Evolutionary conservation across 139 green algal species (phyloP).

Genomic region (Chloropicon primus): DNA sequence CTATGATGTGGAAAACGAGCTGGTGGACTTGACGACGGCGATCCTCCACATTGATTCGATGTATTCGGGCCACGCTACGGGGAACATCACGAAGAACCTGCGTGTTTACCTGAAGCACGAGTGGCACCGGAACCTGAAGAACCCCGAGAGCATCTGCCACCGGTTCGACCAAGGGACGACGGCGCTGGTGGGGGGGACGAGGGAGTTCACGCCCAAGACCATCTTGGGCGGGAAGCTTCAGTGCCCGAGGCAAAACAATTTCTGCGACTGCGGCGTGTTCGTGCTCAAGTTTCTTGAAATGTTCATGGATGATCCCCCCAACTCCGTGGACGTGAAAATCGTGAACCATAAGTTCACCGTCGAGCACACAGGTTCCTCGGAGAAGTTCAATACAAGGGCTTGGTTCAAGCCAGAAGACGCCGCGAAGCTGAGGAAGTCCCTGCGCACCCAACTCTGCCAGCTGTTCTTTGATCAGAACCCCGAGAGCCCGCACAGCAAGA

Average conservation of each 20-base stretch:
- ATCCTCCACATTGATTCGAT: conserved; percentile 27
- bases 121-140: conserved; percentile 32
- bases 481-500: background rate
- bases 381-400: conserved; percentile 27
- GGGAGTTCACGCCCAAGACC: too few species aligned
- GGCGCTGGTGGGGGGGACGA: too few species aligned
- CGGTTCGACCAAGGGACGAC: too few species aligned
- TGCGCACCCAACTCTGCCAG: conserved; percentile 15
- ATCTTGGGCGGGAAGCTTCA: conserved; percentile 3
- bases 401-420: conserved; percentile 50
- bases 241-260: conserved; percentile 66
- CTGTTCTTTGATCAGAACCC: background rate
- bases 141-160: background rate
- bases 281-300: conserved; percentile 69
- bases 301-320: conserved; percentile 37
- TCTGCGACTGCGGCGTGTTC: conserved; percentile 86
- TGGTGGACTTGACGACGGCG: conserved; percentile 17
- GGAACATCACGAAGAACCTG: conserved; percentile 17
- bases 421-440: conserved; percentile 26
- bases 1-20: background rate
- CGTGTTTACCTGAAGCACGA: conserved; percentile 45
- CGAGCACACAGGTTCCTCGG: background rate
- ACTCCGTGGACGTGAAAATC: conserved; percentile 2
- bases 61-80: background rate
- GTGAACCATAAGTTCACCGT: background rate